A percentile compares a stretch with the other conserved stretches of the same genome.
phyloP scores from a whole-genome alignment of 1,284 basidiomycete species.

The Hypsizygus ulmarius region DNA sequence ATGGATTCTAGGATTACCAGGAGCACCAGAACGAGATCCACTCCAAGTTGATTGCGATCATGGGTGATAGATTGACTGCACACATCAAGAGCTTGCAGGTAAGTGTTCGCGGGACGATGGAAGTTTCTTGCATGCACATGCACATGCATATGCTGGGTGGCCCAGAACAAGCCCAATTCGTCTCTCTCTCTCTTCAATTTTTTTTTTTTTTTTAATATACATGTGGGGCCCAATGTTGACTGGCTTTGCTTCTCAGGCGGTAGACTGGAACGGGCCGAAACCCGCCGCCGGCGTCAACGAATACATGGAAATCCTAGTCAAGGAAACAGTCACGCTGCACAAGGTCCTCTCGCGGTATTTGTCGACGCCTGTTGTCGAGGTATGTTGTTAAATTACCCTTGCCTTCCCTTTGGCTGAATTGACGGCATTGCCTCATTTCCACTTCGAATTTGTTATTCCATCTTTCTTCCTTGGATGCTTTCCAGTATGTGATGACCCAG shows the following conservation, averaged over 20 bases:
- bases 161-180: neutral
- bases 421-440: neutral
- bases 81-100: conserved; percentile 83
- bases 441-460: conserved; percentile 13
- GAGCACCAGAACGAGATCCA: conserved; percentile 99
- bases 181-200: neutral
- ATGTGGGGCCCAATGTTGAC: conserved; percentile 2
- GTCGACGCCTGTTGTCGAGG: conserved; percentile 74
- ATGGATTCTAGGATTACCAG: conserved; percentile 78
- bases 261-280: conserved; percentile 73
- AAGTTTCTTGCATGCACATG: neutral
- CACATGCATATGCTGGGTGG: conserved; percentile 1
- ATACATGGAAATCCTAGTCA: conserved; percentile 91
- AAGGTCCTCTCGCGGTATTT: conserved; percentile 95
- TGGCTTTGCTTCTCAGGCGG: conserved; percentile 40
- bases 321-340: conserved; percentile 95
- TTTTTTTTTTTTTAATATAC: neutral
- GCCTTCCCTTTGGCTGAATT: conserved; percentile 9
- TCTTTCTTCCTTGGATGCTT: conserved; percentile 6
- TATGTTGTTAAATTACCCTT: conserved; percentile 27
- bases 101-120: conserved; percentile 24
- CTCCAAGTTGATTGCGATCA: conserved; percentile 95
- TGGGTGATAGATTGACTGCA: conserved; percentile 90
- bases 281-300: conserved; percentile 61
- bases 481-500: conserved; percentile 85